Base-by-base conservation (phyloP, 257 asterid species). In the Solanum arcanum region DNA sequence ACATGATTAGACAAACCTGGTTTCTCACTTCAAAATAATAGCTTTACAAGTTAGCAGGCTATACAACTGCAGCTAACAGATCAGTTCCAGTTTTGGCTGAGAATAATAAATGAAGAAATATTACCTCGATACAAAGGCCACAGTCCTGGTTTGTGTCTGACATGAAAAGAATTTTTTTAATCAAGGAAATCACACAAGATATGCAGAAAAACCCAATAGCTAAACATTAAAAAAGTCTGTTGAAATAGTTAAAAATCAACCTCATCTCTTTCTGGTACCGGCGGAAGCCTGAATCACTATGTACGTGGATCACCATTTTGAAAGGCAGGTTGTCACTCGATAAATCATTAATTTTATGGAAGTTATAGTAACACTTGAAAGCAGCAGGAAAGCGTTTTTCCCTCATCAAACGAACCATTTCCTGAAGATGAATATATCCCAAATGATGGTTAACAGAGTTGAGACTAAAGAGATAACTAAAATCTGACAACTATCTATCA, bases 41-140 rank as follows among this genome's bases (percentile, higher is more conserved):
- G 10, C 12, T 49, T 27, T 29, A 31, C 42, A 56, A 14, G 85
- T 47, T 49, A 29, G 68, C 44, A 80, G 35, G 41, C 3, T 78
- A 25, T 44, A 78, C 64, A 80, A 33, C n/a, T 52, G 69, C 85
- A 80, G 64, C 46, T 10, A 81, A 66, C 29, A 81, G 46, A 81
- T 49, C 29, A 49, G 41, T 81, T 49, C 31, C 44, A 18, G 29
- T 80, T 80, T 49, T 80, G 46, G 69, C 66, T 49, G 69, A 60
- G 62, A 68, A 31, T 7, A 49, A 66, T 9, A 73, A 62, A 81
- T 56, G 66, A 72, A 52, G 85, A 33, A 88, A 60, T 70, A 86
- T 84, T 91, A 97, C 98, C 99, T 95, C 99, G 96, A 94, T 96
- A 97, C 72, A 97, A 94, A 47, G 99, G 99, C 99, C 99, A 97